A percentile compares a stretch with the other conserved stretches of the same genome.
Conservation (phyloP, 1,139 yeast genomes). For the Hemisphaericaspora xylofermentans region DNA sequence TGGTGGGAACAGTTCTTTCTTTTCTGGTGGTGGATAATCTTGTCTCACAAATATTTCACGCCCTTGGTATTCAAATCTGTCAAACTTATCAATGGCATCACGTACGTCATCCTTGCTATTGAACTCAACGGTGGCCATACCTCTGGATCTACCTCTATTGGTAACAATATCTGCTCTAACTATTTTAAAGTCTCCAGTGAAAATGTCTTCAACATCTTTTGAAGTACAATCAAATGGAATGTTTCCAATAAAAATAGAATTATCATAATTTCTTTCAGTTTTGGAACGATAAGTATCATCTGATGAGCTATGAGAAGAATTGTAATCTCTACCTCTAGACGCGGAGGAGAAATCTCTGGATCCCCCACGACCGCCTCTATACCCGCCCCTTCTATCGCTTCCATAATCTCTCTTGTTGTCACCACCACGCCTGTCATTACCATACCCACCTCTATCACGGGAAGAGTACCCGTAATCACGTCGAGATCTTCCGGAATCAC, state of each 20-base stretch:
- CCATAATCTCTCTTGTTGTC: constrained; percentile 27
- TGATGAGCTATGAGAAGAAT: constrained; percentile 19
- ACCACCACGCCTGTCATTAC: constrained; percentile 16
- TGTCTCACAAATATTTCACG: constrained; percentile 90
- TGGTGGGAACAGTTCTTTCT: constrained; percentile 24
- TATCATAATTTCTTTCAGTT: constrained; percentile 65
- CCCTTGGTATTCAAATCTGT: constrained; percentile 67
- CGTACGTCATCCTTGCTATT: constrained; percentile 65
- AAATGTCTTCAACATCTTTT: constrained; percentile 58
- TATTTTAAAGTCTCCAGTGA: constrained; percentile 66
- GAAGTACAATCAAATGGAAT: constrained; percentile 66
- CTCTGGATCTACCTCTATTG: constrained; percentile 80
- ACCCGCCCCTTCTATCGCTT: constrained; percentile 23
- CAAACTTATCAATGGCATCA: constrained; percentile 69
- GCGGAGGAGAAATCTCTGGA: constrained; percentile 6
- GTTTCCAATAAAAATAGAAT: constrained; percentile 73
- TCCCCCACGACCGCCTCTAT: constrained; percentile 15
- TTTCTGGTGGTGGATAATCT: constrained; percentile 77
- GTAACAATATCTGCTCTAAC: constrained; percentile 85
- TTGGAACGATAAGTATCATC: constrained; percentile 36
- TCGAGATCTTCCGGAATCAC: constrained; percentile 19
- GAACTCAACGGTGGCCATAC: constrained; percentile 94
- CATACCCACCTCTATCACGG: constrained; percentile 14
- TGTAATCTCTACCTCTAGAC: constrained; percentile 20
- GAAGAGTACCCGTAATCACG: constrained; percentile 20